A percentile compares a stretch with the other conserved stretches of the same genome.
Evolutionary conservation across 1,284 basidiomycete species (phyloP).

Genomic region (Sphaerobolus stellatus): DNA sequence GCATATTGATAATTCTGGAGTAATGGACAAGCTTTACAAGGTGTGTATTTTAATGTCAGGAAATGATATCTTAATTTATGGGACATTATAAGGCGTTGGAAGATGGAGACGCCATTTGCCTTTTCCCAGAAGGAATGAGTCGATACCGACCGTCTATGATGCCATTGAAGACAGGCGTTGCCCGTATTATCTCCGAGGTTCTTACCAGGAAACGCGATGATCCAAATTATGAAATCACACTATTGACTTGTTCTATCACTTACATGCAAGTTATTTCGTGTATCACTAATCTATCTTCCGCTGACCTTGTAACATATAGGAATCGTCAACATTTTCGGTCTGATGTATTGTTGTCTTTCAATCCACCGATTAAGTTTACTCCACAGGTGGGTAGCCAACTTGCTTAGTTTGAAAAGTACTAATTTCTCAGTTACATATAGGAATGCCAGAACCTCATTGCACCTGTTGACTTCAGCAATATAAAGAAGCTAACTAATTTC

Average conservation of each 20-base stretch:
- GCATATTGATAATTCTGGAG: conserved; percentile 62
- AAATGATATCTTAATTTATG: background rate
- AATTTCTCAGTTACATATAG: conserved; percentile 33
- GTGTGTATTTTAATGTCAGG: conserved; percentile 33
- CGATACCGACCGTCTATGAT: conserved; percentile 80
- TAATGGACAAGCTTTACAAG: conserved; percentile 67
- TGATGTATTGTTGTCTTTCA: conserved; percentile 82
- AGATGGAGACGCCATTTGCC: conserved; percentile 73
- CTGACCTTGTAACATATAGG: conserved; percentile 27
- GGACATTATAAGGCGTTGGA: conserved; percentile 58
- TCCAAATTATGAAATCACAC: conserved; percentile 66
- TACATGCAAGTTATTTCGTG: conserved; percentile 57
- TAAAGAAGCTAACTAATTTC: conserved; percentile 60
- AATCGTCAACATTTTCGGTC: conserved; percentile 78
- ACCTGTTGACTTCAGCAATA: conserved; percentile 59
- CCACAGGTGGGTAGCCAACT: conserved; percentile 49
- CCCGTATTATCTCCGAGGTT: conserved; percentile 76
- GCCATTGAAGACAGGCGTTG: conserved; percentile 82
- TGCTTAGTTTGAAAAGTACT: background rate
- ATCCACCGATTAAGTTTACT: conserved; percentile 66
- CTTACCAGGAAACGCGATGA: conserved; percentile 68
- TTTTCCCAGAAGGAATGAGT: conserved; percentile 84
- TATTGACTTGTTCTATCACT: conserved; percentile 79
- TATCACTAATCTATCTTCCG: conserved; percentile 1
- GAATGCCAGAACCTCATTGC: conserved; percentile 68